These are phyloP conservation scores for Emergomyces orientalis DNA, from an alignment of 2,329 filamentous ascomycete genomes.

Conservation along the genomic window DNA sequence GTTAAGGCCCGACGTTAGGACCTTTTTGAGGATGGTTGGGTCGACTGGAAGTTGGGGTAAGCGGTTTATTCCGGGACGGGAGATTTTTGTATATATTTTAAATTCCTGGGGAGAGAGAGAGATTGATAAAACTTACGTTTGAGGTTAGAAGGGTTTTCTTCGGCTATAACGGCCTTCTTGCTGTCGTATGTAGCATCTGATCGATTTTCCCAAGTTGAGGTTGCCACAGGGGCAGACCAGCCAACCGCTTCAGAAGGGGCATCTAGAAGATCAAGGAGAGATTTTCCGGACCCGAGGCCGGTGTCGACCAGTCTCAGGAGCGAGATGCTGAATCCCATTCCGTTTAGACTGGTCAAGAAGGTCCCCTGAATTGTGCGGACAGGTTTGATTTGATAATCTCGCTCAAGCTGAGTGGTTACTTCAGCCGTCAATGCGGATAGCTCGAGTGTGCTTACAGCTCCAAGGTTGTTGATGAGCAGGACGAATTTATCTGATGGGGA, in stretches of 20 bases:
- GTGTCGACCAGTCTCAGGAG: constrained; percentile 54
- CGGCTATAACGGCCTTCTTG: constrained; percentile 32
- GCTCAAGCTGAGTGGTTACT: constrained; percentile 51
- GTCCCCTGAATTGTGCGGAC: constrained; percentile 55
- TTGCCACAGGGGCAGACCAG: constrained; percentile 53
- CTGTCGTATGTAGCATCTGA: constrained; percentile 36
- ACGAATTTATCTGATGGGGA: constrained; percentile 52
- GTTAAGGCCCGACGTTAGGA: constrained; percentile 47
- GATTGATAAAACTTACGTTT: constrained; percentile 33
- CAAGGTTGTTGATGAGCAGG: constrained; percentile 60
- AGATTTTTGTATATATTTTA: no score
- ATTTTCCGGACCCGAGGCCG: constrained; percentile 44
- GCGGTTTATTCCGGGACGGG: not conserved
- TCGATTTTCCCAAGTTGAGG: constrained; percentile 49
- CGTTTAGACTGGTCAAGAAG: constrained; percentile 64
- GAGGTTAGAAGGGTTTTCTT: constrained; percentile 46
- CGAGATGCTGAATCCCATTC: constrained; percentile 61
- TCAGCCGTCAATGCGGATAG: constrained; percentile 59
- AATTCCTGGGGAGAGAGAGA: not conserved
- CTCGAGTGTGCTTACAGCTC: constrained; percentile 58
- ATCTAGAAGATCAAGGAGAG: constrained; percentile 58
- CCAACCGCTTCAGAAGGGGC: constrained; percentile 58
- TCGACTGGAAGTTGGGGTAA: constrained; percentile 7
- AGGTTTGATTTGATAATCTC: constrained; percentile 51
- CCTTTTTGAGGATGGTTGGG: constrained; percentile 36